A percentile compares a stretch with the other conserved stretches of the same genome.
These are phyloP conservation scores for Suhomyces vadensis DNA, from an alignment of 805 yeast genomes.

Conservation along the genomic window DNA sequence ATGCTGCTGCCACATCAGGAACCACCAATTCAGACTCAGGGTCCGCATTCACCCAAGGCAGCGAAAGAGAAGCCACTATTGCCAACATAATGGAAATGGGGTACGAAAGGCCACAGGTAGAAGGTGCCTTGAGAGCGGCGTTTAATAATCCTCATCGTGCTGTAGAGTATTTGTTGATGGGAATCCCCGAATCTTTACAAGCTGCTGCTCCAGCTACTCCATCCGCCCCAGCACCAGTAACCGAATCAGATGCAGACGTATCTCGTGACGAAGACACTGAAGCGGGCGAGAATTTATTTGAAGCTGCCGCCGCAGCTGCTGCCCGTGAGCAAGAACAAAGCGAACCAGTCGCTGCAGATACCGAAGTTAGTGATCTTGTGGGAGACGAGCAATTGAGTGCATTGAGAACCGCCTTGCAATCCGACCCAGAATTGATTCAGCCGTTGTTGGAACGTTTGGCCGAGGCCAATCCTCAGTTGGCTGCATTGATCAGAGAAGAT, in stretches of 20 bases:
- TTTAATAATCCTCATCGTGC: conserved; percentile 98
- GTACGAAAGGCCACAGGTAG: conserved; percentile 82
- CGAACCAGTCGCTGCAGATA: conserved; percentile 18
- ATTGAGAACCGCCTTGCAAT: conserved; percentile 74
- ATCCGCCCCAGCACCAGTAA: conserved; percentile 18
- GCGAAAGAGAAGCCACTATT: conserved; percentile 75
- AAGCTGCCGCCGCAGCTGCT: conserved; percentile 47
- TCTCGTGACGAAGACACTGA: conserved; percentile 21
- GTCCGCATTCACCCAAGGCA: conserved; percentile 74
- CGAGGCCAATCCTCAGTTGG: conserved; percentile 80
- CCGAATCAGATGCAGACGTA: conserved; percentile 29
- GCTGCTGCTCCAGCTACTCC: conserved; percentile 28
- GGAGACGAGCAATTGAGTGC: conserved; percentile 48
- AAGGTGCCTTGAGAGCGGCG: conserved; percentile 90
- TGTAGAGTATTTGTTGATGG: conserved; percentile 89
- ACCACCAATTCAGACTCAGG: conserved; percentile 24
- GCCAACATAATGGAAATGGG: conserved; percentile 94
- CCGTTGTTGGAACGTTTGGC: conserved; percentile 81
- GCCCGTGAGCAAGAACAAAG: conserved; percentile 16
- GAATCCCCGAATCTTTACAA: conserved; percentile 70
- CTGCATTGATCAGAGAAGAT: conserved; percentile 72
- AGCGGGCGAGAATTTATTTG: conserved; percentile 51
- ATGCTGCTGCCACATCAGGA: conserved; percentile 24
- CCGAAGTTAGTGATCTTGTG: conserved; percentile 38
- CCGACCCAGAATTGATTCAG: conserved; percentile 86